Percentiles rank a stretch among this genome's conserved stretches.
Evolutionary conservation across 2,329 filamentous ascomycete genomes (phyloP).

Genomic region (Aspergillus neotritici): DNA sequence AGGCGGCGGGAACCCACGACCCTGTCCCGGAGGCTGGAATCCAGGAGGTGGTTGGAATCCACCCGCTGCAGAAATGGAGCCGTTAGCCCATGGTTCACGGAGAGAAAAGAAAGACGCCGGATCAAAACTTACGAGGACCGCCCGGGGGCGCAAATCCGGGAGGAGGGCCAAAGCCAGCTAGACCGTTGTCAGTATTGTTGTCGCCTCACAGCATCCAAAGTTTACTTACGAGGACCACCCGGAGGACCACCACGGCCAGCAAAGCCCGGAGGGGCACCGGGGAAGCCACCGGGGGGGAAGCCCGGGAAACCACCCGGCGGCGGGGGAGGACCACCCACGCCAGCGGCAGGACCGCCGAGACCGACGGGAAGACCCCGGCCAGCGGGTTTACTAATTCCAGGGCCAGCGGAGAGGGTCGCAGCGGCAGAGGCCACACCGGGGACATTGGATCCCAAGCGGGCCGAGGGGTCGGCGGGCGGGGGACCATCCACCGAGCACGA

Average conservation of each 20-base stretch:
- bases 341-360: slow-evolving; percentile 80
- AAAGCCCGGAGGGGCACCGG: slow-evolving; percentile 48
- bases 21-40: slow-evolving; percentile 63
- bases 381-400: slow-evolving; percentile 84
- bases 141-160: slow-evolving; percentile 44
- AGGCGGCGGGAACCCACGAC: slow-evolving; percentile 48
- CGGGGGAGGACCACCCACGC: slow-evolving; percentile 73
- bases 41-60: slow-evolving; percentile 59
- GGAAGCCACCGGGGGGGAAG: slow-evolving; percentile 50
- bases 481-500: slow-evolving; percentile 93
- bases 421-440: slow-evolving; percentile 53
- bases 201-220: background rate
- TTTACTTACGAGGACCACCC: slow-evolving; percentile 47
- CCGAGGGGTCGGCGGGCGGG: slow-evolving; percentile 86
- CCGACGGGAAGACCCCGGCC: slow-evolving; percentile 79
- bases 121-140: slow-evolving; percentile 40
- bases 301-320: slow-evolving; percentile 53
- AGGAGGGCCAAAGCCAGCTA: slow-evolving; percentile 45
- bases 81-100: slow-evolving; percentile 30
- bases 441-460: slow-evolving; percentile 73
- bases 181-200: background rate
- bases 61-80: slow-evolving; percentile 39
- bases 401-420: slow-evolving; percentile 70
- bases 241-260: slow-evolving; percentile 48
- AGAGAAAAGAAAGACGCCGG: slow-evolving; percentile 7